A percentile compares a stretch with the other conserved stretches of the same genome.
Evolutionary conservation across 306 rosid genomes (phyloP).

Genomic region (Lagenaria siceraria): DNA sequence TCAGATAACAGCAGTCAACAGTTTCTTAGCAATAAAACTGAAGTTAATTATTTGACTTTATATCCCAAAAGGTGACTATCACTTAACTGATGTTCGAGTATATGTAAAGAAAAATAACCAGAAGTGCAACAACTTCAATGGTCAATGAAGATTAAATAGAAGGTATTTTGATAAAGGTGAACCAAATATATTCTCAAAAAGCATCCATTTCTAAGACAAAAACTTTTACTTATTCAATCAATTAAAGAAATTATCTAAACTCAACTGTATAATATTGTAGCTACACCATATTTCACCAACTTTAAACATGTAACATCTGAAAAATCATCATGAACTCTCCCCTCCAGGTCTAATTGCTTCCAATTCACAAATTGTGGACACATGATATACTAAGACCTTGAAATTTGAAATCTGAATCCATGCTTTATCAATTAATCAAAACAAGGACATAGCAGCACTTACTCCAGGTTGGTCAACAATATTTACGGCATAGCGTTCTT

Average conservation of each 20-base stretch:
- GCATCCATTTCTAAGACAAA: not conserved
- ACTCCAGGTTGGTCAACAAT: constrained; percentile 42
- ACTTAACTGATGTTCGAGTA: not conserved
- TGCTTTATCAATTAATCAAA: not conserved
- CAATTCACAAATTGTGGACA: not conserved
- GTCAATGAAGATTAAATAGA: not conserved
- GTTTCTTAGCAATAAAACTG: not conserved
- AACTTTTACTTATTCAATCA: not conserved
- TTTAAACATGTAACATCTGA: not conserved
- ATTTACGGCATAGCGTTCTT: constrained; percentile 71
- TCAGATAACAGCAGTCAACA: not conserved
- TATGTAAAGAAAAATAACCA: not conserved
- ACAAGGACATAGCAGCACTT: constrained; percentile 13
- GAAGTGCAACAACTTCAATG: not conserved
- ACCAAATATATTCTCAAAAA: not conserved
- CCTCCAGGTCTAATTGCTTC: not conserved
- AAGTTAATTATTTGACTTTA: not conserved
- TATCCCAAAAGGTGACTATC: not conserved
- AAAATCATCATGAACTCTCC: not conserved
- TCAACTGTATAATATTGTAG: not conserved
- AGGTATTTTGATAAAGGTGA: not conserved
- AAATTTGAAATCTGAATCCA: not conserved
- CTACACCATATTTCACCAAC: not conserved
- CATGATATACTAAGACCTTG: not conserved
- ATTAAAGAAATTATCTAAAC: not conserved